Percentiles rank a stretch among this genome's conserved stretches.
phyloP scores from a whole-genome alignment of 2,329 filamentous ascomycete species.

The Didymella keratinophila region DNA sequence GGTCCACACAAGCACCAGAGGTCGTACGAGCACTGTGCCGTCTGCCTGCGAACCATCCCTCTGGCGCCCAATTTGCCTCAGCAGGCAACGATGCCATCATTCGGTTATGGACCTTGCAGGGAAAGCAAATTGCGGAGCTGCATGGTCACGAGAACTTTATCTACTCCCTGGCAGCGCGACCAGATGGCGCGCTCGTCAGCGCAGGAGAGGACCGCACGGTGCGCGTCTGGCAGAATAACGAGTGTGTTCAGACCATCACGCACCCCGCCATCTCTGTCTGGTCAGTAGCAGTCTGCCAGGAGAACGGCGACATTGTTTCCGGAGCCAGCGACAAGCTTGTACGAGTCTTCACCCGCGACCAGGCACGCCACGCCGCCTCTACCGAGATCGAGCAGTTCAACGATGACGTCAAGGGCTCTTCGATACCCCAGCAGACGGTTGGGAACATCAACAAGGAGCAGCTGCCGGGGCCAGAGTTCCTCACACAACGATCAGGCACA shows the following conservation, averaged over 20 bases:
- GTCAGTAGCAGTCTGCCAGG: conserved; percentile 81
- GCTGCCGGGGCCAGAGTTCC: conserved; percentile 85
- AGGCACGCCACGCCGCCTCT: conserved; percentile 73
- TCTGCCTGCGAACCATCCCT: conserved; percentile 77
- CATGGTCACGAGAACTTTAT: conserved; percentile 94
- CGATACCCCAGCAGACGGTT: conserved; percentile 87
- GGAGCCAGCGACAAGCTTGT: conserved; percentile 89
- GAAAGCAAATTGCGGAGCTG: conserved; percentile 77
- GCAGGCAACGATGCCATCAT: conserved; percentile 93
- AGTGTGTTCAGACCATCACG: conserved; percentile 94
- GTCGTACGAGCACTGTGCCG: conserved; percentile 89
- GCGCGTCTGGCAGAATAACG: conserved; percentile 80
- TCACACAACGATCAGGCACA: conserved; percentile 82
- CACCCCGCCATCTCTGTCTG: conserved; percentile 97
- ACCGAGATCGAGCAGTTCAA: conserved; percentile 78
- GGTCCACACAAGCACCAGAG: conserved; percentile 72
- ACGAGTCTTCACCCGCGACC: conserved; percentile 80
- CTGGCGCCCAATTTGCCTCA: conserved; percentile 90
- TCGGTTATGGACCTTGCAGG: conserved; percentile 83
- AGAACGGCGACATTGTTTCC: conserved; percentile 91
- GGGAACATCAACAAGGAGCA: conserved; percentile 85
- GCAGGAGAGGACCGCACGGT: conserved; percentile 94
- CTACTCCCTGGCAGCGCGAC: conserved; percentile 79
- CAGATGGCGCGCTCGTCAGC: conserved; percentile 87
- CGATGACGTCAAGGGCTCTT: conserved; percentile 79